Base-by-base conservation (phyloP, 2,329 filamentous ascomycete genomes). In the Calonectria hawksworthii region DNA sequence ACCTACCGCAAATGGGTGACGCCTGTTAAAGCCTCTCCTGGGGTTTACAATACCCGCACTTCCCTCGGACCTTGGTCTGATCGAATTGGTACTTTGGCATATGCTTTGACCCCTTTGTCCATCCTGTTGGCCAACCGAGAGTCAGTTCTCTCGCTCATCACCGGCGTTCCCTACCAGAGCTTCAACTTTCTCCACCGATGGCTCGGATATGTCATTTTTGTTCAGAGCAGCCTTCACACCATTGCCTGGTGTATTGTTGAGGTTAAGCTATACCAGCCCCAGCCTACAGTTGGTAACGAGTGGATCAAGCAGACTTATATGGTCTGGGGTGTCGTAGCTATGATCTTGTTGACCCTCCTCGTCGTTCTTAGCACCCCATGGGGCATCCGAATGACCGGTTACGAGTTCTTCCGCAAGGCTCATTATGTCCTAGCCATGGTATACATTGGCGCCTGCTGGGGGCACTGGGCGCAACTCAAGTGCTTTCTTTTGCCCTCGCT, bases 141-240 rank as follows among this genome's bases (percentile, higher is more conserved):
- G 82, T 94, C 92, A 0, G 86, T 95, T 2, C 88, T 96, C 5
- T 94, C 92, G 0, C 82, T 94, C 18, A 83, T 95, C 64, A 96
- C 94, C 0, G 94, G 94, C 1, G 87, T 96, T 0, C 93, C 94
- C 0, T 95, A 95, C 80, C 94, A 95, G 78, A 91, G 90, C 79
- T 95, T 96, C 88, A 93, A 94, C 83, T 96, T 96, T 81, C 86
- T 96, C 26, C 94, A 95, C 83, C 92, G 93, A 38, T 96, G 94
- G 94, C 86, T 93, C 0, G 94, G 94, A 9, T 93, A 93, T 75
- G 88, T 96, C 79, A 95, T 96, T 76, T 90, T 94, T 69, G 82
- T 91, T 0, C 94, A 96, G 81, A 90, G 91, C 3, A 84, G 88
- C 13, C 83, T 96, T 1, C 94, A 96, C 82, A 95, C 94, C 1